Evolutionary conservation across 495 filamentous ascomycete genomes (phyloP).

Genomic region (Penicillium soppii): DNA sequence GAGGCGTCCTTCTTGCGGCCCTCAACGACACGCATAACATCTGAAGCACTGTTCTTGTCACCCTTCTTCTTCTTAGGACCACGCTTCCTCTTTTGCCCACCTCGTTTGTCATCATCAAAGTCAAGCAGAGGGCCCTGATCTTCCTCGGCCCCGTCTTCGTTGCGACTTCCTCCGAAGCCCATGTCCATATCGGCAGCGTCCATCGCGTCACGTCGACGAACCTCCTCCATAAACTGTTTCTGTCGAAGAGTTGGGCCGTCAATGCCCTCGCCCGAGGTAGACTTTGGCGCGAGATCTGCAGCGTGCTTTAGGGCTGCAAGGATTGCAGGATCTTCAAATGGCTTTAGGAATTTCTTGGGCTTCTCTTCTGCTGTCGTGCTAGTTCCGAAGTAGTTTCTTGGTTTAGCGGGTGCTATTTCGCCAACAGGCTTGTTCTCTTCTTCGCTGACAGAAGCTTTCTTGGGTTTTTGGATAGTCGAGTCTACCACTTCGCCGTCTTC

Average conservation of each 20-base stretch:
- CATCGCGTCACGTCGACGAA: conserved; percentile 56
- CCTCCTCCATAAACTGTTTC: conserved; percentile 69
- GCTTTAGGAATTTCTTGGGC: conserved; percentile 52
- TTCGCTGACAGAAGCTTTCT: conserved; percentile 21
- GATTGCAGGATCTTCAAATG: conserved; percentile 70
- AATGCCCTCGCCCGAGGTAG: conserved; percentile 27
- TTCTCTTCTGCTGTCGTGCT: conserved; percentile 29
- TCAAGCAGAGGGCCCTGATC: conserved; percentile 62
- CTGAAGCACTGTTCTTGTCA: conserved; percentile 73
- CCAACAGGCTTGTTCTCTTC: conserved; percentile 4
- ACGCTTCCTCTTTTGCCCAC: conserved; percentile 69
- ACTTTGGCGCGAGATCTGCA: conserved; percentile 62
- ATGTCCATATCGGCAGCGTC: conserved; percentile 93
- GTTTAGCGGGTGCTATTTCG: conserved; percentile 20
- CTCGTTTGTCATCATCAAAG: conserved; percentile 51
- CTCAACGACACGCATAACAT: conserved; percentile 81
- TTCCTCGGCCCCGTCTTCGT: conserved; percentile 81
- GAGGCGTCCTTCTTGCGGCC: conserved; percentile 50
- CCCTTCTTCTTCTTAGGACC: conserved; percentile 85
- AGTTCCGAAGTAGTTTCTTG: conserved; percentile 44
- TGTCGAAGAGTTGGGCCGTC: conserved; percentile 60
- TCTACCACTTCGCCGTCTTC: conserved; percentile 41
- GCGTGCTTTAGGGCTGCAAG: conserved; percentile 84
- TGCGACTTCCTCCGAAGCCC: conserved; percentile 83
- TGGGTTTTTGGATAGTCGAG: conserved; percentile 5